Percentiles rank a stretch among this genome's conserved stretches.
phyloP scores from a whole-genome alignment of 2,329 filamentous ascomycete genomes.

The Penicillium sp. region DNA sequence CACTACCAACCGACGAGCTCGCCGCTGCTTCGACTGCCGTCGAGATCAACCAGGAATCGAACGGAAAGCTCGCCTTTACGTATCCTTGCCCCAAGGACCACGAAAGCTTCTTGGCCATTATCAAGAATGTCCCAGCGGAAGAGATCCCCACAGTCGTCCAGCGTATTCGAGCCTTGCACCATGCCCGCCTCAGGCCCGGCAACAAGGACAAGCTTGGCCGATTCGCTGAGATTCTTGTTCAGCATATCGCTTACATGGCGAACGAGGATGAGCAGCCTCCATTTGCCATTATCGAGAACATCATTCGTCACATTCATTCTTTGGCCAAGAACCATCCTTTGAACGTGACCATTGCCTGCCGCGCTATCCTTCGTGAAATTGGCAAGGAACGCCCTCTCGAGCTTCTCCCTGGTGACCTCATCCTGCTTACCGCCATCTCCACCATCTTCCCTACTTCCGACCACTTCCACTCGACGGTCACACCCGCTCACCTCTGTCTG shows the following conservation, averaged over 20 bases:
- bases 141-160: slow-evolving; percentile 80
- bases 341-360: slow-evolving; percentile 75
- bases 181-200: slow-evolving; percentile 78
- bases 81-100: slow-evolving; percentile 83
- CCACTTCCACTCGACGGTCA: slow-evolving; percentile 94
- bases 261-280: slow-evolving; percentile 54
- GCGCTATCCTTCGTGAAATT: slow-evolving; percentile 65
- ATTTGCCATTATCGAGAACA: slow-evolving; percentile 71
- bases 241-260: slow-evolving; percentile 62
- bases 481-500: slow-evolving; percentile 85
- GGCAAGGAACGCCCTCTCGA: slow-evolving; percentile 55
- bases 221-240: slow-evolving; percentile 51
- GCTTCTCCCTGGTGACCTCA: slow-evolving; percentile 68
- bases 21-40: slow-evolving; percentile 33
- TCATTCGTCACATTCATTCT: slow-evolving; percentile 90
- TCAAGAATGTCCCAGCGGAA: slow-evolving; percentile 61
- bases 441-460: slow-evolving; percentile 92
- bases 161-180: slow-evolving; percentile 87
- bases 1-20: slow-evolving; percentile 41
- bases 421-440: slow-evolving; percentile 80
- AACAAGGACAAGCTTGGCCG: slow-evolving; percentile 80
- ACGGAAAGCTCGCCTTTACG: slow-evolving; percentile 70
- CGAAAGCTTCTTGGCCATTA: slow-evolving; percentile 68
- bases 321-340: slow-evolving; percentile 82
- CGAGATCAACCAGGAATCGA: slow-evolving; percentile 47